These are phyloP conservation scores for Hygrophorus pudorinus DNA, from an alignment of 768 basidiomycete species.

Conservation along the genomic window DNA sequence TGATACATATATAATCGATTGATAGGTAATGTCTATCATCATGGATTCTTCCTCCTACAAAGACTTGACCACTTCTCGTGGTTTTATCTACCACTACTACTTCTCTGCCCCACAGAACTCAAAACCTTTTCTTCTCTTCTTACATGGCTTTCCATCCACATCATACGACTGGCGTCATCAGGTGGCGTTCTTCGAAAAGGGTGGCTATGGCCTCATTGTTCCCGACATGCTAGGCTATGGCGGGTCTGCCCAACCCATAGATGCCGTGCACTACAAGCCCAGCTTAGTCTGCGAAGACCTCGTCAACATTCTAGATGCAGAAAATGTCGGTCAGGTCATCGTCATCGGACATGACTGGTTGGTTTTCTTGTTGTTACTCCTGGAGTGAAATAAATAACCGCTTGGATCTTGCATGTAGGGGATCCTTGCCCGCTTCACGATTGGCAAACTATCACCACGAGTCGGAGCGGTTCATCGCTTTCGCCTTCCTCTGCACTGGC, in stretches of 20 bases:
- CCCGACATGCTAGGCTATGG: conserved; percentile 48
- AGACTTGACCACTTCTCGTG: neutral
- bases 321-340: conserved; percentile 22
- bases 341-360: conserved; percentile 38
- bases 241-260: conserved; percentile 34
- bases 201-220: conserved; percentile 35
- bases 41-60: no score
- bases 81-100: conserved; percentile 29
- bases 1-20: no score
- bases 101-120: conserved; percentile 14
- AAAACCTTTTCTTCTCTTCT: conserved; percentile 28
- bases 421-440: conserved; percentile 22
- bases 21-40: no score
- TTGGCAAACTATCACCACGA: conserved; percentile 23
- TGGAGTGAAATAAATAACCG: neutral
- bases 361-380: neutral
- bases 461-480: conserved; percentile 29
- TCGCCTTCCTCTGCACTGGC: conserved; percentile 27
- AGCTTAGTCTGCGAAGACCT: conserved; percentile 28
- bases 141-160: conserved; percentile 38
- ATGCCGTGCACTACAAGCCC: conserved; percentile 23
- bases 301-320: conserved; percentile 30
- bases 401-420: conserved; percentile 20
- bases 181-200: conserved; percentile 23
- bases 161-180: conserved; percentile 32